Percentiles rank a stretch among this genome's conserved stretches.
phyloP scores from a whole-genome alignment of 768 basidiomycete species.

The Candolleomyces eurysporus region DNA sequence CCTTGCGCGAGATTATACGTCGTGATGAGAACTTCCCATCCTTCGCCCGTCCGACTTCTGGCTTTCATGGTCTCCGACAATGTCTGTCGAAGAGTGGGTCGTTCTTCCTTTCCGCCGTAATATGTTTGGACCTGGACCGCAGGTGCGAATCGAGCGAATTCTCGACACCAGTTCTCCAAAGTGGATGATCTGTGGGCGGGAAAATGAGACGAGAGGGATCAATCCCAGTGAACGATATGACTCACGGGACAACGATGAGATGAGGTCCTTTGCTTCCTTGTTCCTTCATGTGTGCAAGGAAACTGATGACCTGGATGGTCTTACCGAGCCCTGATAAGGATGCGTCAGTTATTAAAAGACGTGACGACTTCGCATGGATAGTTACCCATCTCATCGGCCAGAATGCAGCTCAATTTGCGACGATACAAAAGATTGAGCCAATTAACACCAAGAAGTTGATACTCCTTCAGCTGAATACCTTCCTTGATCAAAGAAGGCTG shows the following conservation, averaged over 20 bases:
- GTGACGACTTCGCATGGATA: slow-evolving; percentile 12
- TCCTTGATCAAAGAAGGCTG: slow-evolving; percentile 72
- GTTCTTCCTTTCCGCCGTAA: slow-evolving; percentile 90
- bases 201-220: neutral
- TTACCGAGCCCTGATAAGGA: slow-evolving; percentile 81
- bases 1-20: slow-evolving; percentile 95
- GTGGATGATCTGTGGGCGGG: slow-evolving; percentile 73
- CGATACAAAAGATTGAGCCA: slow-evolving; percentile 90
- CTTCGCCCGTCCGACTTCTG: slow-evolving; percentile 46
- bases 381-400: slow-evolving; percentile 99
- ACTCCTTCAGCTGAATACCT: slow-evolving; percentile 85
- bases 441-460: slow-evolving; percentile 96
- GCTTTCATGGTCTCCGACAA: slow-evolving; percentile 59
- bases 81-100: slow-evolving; percentile 68
- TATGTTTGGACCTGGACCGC: slow-evolving; percentile 85
- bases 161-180: slow-evolving; percentile 97
- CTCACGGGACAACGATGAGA: slow-evolving; percentile 93
- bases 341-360: neutral
- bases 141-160: slow-evolving; percentile 90
- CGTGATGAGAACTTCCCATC: slow-evolving; percentile 93
- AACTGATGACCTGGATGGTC: slow-evolving; percentile 98
- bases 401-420: slow-evolving; percentile 83
- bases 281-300: slow-evolving; percentile 87
- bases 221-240: slow-evolving; percentile 14
- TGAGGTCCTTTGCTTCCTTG: slow-evolving; percentile 79